Evolutionary conservation across 164 flowering plant genomes (phyloP), one percentile per base, ranked within the genome.

Genomic region (Cinnamomum chago): DNA sequence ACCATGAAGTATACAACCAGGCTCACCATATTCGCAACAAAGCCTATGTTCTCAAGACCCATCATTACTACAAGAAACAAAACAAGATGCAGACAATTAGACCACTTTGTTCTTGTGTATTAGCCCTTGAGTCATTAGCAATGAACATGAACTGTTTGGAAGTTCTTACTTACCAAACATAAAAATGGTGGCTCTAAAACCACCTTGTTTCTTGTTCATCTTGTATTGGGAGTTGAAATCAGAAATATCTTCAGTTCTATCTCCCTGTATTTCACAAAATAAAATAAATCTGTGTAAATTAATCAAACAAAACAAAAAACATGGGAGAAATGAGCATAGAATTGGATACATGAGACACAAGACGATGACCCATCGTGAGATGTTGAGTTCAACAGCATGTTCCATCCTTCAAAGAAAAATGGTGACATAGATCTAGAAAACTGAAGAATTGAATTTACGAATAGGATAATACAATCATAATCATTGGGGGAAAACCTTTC

Each of bases 21-120:
- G 82, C 85, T 86, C 28, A 77, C 77, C 94, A 87, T 82, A 76
- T 87, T 90, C 0, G 92, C 91, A 1, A 87, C 81, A 67, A 86
- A 90, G 0, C 92, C 92, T 80, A 87, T 85, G 80, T 79, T 88
- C 69, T 88, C 92, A 28, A 90, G 74, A 11, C 84, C 77, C 5
- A 50, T 23, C 83, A 89, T 64, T 5, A 72, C 93, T 88, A 50
- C 47, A 28, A 67, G 33, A 18, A 67, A 27, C 1, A 7, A 67
- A 23, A 17, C 28, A 25, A 23, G 65, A n/a, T 62, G 12, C 12
- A 7, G 12, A n/a, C 2, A 62, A n/a, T 23, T 22, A 23, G n/a
- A 17, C 14, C 28, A 17, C 18, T 4, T 27, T 13, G 30, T 11
- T 27, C 35, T 14, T 10, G 1, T 27, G 18, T 18, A 23, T 27